These are phyloP conservation scores for Teunomyces cretensis DNA, from an alignment of 805 yeast species.

Conservation along the genomic window DNA sequence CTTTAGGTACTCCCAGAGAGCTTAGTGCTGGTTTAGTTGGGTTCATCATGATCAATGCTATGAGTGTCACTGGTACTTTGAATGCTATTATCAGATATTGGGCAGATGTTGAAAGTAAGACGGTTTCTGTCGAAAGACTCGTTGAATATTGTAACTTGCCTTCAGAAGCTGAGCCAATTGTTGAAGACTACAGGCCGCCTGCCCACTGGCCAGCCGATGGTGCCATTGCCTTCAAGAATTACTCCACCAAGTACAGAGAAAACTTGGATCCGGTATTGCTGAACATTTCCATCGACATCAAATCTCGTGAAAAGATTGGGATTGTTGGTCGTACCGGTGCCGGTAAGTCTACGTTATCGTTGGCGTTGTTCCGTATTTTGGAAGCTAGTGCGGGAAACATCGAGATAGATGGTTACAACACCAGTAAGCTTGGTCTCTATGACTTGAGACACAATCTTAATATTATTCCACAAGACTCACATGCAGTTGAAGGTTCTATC, in stretches of 20 bases:
- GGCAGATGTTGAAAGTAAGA: slow-evolving; percentile 35
- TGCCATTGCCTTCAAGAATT: slow-evolving; percentile 21
- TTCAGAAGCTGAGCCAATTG: slow-evolving; percentile 15
- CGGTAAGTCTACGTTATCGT: slow-evolving; percentile 28
- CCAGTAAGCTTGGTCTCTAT: slow-evolving; percentile 22
- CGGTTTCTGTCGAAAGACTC: slow-evolving; percentile 37
- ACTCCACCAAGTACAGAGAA: slow-evolving; percentile 24
- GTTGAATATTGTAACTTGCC: slow-evolving; percentile 35
- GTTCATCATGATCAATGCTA: slow-evolving; percentile 36
- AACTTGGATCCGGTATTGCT: slow-evolving; percentile 26
- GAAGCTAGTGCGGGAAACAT: slow-evolving; percentile 26
- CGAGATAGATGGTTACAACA: slow-evolving; percentile 22
- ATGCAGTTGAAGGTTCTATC: slow-evolving; percentile 24
- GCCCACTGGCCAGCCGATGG: slow-evolving; percentile 24
- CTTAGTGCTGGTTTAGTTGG: slow-evolving; percentile 37
- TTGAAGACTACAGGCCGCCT: slow-evolving; percentile 13
- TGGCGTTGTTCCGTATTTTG: slow-evolving; percentile 28
- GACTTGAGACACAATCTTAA: slow-evolving; percentile 27
- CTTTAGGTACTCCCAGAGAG: slow-evolving; percentile 21
- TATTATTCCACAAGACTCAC: slow-evolving; percentile 30
- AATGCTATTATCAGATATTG: slow-evolving; percentile 32
- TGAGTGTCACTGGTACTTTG: slow-evolving; percentile 30
- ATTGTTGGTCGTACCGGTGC: slow-evolving; percentile 34
- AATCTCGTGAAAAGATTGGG: slow-evolving; percentile 26
- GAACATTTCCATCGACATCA: slow-evolving; percentile 21